Evolutionary conservation across 2,329 filamentous ascomycete genomes (phyloP).

Genomic region (Fusarium succisae): DNA sequence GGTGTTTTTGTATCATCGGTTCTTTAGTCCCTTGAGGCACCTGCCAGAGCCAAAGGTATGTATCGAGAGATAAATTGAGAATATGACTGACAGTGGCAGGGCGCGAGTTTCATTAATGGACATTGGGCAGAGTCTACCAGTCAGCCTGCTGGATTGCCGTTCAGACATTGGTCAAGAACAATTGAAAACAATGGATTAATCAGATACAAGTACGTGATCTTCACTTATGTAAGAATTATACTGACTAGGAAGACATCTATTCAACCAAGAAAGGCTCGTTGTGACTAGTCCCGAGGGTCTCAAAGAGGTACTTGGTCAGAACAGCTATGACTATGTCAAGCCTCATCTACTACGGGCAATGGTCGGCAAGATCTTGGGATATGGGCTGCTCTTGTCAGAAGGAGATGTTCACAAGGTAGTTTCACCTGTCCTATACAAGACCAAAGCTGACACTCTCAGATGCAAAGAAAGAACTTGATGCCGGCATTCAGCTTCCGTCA

Average conservation of each 20-base stretch:
- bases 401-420: slow-evolving; percentile 27
- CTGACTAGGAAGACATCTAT: slow-evolving; percentile 12
- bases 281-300: slow-evolving; percentile 21
- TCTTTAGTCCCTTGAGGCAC: slow-evolving; percentile 17
- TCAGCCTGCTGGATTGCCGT: slow-evolving; percentile 25
- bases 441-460: neutral
- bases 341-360: slow-evolving; percentile 27
- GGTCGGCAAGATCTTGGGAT: slow-evolving; percentile 25
- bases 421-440: accelerated
- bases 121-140: slow-evolving; percentile 30
- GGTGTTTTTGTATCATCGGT: slow-evolving; percentile 4
- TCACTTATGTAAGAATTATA: accelerated
- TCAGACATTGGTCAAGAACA: slow-evolving; percentile 24
- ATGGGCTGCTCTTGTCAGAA: slow-evolving; percentile 8
- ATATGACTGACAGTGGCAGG: neutral
- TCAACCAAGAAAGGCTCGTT: slow-evolving; percentile 25
- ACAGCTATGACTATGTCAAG: slow-evolving; percentile 28
- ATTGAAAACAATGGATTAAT: slow-evolving; percentile 32
- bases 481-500: slow-evolving; percentile 34
- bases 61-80: accelerated
- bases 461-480: slow-evolving; percentile 33
- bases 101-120: slow-evolving; percentile 13
- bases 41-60: slow-evolving; percentile 11
- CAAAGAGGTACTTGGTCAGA: slow-evolving; percentile 24
- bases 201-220: neutral